Evolutionary conservation across 805 yeast genomes (phyloP).

Genomic region (Wickerhamiella sergipiensis): DNA sequence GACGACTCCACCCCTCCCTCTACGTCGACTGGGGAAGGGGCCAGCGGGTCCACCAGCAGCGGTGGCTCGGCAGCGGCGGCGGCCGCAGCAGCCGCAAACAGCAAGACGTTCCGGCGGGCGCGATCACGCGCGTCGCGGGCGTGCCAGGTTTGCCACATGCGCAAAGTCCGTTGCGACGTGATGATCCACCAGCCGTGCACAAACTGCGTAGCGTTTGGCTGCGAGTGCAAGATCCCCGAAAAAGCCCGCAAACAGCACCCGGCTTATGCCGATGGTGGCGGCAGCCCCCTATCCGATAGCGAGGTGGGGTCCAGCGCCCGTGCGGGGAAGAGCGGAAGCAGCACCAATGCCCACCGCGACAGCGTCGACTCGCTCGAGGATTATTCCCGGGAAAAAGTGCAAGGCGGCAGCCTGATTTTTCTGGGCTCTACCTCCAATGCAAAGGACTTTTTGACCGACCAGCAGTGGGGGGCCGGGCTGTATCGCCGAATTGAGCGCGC

Average conservation of each 20-base stretch:
- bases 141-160: conserved; percentile 61
- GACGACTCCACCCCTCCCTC: too few relatives aligned
- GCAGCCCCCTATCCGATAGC: neutral
- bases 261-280: conserved; percentile 5
- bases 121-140: conserved; percentile 52
- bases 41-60: neutral
- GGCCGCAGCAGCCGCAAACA: neutral
- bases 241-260: neutral
- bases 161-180: conserved; percentile 60
- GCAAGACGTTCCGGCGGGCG: conserved; percentile 22
- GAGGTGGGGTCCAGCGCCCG: neutral
- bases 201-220: conserved; percentile 57
- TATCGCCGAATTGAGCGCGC: neutral
- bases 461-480: neutral
- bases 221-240: conserved; percentile 58
- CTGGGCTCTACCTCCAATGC: conserved; percentile 7
- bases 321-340: neutral
- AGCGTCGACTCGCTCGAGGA: neutral
- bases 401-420: neutral
- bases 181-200: conserved; percentile 46
- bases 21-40: neutral
- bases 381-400: neutral
- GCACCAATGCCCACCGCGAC: neutral
- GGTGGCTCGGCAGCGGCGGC: neutral
- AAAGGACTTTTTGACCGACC: conserved; percentile 1